Conservation (phyloP, 2,329 filamentous ascomycete species). For the Ceratocystis papillata region DNA sequence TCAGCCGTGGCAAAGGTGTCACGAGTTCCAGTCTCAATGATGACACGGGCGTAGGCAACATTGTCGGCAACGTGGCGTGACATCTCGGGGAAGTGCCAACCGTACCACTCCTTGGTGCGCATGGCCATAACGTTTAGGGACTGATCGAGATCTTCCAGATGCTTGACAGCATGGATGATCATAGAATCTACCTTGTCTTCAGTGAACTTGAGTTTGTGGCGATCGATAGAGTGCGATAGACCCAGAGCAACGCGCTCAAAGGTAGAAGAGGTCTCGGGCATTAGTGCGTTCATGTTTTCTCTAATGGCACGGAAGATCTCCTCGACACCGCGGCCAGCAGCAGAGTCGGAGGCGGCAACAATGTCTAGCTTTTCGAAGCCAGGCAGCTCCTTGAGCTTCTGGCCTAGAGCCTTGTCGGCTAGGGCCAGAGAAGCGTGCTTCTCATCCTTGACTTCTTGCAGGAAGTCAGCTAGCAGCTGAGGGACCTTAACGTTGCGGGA, state of each 20-base stretch:
- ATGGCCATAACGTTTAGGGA: slow-evolving; percentile 98
- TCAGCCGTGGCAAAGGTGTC: slow-evolving; percentile 65
- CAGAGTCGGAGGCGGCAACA: slow-evolving; percentile 65
- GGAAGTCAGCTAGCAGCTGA: slow-evolving; percentile 66
- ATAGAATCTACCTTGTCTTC: slow-evolving; percentile 98
- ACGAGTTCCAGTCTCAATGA: slow-evolving; percentile 81
- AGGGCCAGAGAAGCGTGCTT: slow-evolving; percentile 94
- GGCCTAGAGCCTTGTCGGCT: slow-evolving; percentile 83
- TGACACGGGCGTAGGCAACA: slow-evolving; percentile 79
- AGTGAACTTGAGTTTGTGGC: slow-evolving; percentile 97
- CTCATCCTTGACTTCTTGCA: slow-evolving; percentile 89
- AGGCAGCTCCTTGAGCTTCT: slow-evolving; percentile 84
- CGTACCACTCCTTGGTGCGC: slow-evolving; percentile 99
- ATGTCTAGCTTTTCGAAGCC: slow-evolving; percentile 75
- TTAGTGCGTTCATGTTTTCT: slow-evolving; percentile 77
- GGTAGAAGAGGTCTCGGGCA: slow-evolving; percentile 75
- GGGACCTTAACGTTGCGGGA: slow-evolving; percentile 77
- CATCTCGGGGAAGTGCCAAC: slow-evolving; percentile 99
- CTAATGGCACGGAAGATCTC: slow-evolving; percentile 93
- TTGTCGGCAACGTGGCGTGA: slow-evolving; percentile 97
- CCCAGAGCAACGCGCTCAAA: slow-evolving; percentile 91
- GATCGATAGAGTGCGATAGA: slow-evolving; percentile 90
- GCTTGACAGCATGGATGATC: slow-evolving; percentile 93
- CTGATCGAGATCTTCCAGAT: slow-evolving; percentile 95
- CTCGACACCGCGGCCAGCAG: slow-evolving; percentile 48